Base-by-base conservation (phyloP, 2,329 filamentous ascomycete genomes). In the Xylaria sp. region DNA sequence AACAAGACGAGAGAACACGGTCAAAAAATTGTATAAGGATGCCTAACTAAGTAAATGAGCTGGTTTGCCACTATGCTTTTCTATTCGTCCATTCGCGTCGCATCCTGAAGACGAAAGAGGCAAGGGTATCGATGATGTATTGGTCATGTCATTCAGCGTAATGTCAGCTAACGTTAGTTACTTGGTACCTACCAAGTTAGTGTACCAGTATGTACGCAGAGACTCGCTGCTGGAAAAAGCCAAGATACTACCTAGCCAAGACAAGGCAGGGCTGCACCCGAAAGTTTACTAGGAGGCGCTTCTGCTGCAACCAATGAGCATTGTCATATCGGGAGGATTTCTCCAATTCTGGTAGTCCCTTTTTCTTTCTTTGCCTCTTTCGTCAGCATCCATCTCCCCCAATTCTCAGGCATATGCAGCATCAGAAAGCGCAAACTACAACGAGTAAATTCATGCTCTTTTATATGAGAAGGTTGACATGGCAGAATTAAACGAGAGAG, bases 301-400 rank as follows among this genome's bases (percentile, higher is more conserved):
- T 34, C 48, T 51, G n/a, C n/a, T 34, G 45, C 27, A 24, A 12
- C 69, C 69, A 71, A 71, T 71, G 21, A 68, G 64, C 27, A 56
- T 30, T 21, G 24, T 30, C 60, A 19, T 30, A 62, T 47, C 56
- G 3, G 1, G 53, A 59, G 30, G 24, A 57, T 55, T 55, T 58
- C 69, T 69, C 69, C 66, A 66, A 55, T 67, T 71, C 64, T 50
- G 69, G 69, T 34, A 71, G 64, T 69, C 55, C 24, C 11, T 36
- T 24, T 39, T 42, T 2, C 36, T 6, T 50, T 34, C 54, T 68
- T 68, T 50, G 62, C 57, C 68, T 60, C 55, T 65, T 62, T 66
- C 65, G 61, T 68, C 62, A 66, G 42, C 36, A 27, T 27, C 24
- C 24, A 39, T n/a, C 30, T 21, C 55, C 48, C 48, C 54, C 55